Percentiles rank a stretch among this genome's conserved stretches.
These are phyloP conservation scores for Globisporangium splendens DNA, from an alignment of 352 stramenopile species.

Conservation along the genomic window DNA sequence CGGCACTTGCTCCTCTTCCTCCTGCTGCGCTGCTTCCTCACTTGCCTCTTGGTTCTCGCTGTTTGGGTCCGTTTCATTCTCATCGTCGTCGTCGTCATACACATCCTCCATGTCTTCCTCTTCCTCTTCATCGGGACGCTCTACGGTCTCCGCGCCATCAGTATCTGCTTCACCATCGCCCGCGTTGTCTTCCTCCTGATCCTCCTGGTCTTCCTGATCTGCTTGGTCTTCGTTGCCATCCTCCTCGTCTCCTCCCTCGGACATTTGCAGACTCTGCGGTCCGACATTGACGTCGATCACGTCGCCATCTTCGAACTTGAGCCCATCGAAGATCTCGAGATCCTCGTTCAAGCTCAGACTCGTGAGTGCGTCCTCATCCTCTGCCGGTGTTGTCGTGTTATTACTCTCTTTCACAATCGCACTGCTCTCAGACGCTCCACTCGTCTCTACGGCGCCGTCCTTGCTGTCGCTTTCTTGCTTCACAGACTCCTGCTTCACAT, in stretches of 20 bases:
- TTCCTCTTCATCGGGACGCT: conserved; percentile 35
- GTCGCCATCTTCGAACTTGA: conserved; percentile 84
- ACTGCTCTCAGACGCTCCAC: neutral
- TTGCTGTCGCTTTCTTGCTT: conserved; percentile 1
- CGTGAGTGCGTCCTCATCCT: conserved; percentile 65
- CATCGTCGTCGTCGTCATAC: conserved; percentile 62
- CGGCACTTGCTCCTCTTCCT: conserved; percentile 4
- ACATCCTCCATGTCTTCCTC: conserved; percentile 40
- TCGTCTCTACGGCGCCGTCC: neutral
- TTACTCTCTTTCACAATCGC: conserved; percentile 4
- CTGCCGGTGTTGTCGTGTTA: conserved; percentile 8
- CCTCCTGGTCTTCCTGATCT: neutral
- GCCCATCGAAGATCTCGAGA: conserved; percentile 79
- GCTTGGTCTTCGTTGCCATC: conserved; percentile 11
- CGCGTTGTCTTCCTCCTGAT: neutral
- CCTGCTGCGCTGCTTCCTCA: neutral
- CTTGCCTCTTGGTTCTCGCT: conserved; percentile 12
- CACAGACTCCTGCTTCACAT: conserved; percentile 26
- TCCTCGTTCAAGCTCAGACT: conserved; percentile 77
- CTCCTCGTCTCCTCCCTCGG: conserved; percentile 24
- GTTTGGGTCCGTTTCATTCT: conserved; percentile 15
- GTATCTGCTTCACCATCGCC: conserved; percentile 24
- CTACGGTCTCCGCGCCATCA: conserved; percentile 31
- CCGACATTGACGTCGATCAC: conserved; percentile 70
- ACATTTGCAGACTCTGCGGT: conserved; percentile 12